A percentile compares a stretch with the other conserved stretches of the same genome.
phyloP scores from a whole-genome alignment of 2,329 filamentous ascomycete genomes.

The Ascochyta lentis region DNA sequence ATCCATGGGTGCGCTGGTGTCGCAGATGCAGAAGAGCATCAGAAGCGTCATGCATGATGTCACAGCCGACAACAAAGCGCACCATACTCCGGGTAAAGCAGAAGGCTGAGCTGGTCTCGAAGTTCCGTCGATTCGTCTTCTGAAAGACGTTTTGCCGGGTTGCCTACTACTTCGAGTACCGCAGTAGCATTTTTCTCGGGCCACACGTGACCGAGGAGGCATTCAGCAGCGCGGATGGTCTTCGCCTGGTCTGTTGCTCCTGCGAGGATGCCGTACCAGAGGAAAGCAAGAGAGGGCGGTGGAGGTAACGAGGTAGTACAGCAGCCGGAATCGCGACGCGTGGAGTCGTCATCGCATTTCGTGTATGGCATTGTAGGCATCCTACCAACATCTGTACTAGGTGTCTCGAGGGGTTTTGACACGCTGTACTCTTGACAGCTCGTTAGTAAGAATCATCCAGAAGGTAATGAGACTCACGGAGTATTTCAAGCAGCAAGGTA shows the following conservation, averaged over 20 bases:
- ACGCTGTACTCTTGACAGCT: not conserved
- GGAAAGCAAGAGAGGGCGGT: not conserved
- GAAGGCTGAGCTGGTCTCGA: constrained; percentile 12
- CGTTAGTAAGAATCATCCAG: not conserved
- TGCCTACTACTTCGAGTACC: constrained; percentile 24
- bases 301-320: not conserved
- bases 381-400: constrained; percentile 2
- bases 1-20: not conserved
- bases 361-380: constrained; percentile 9
- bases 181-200: constrained; percentile 20
- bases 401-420: not conserved
- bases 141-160: constrained; percentile 20
- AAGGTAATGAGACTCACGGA: constrained; percentile 9
- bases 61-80: constrained; percentile 1
- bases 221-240: constrained; percentile 17
- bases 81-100: constrained; percentile 21
- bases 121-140: constrained; percentile 19
- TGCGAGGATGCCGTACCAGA: constrained; percentile 27
- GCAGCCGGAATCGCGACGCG: constrained; percentile 18
- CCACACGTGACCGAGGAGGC: constrained; percentile 18
- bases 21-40: not conserved
- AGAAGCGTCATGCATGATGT: constrained; percentile 6
- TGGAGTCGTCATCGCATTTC: not conserved
- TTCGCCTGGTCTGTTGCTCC: constrained; percentile 19
- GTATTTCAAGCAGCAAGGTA: constrained; percentile 16